Evolutionary conservation across 441 rosid species (phyloP).

Genomic region (Capsella rubella): DNA sequence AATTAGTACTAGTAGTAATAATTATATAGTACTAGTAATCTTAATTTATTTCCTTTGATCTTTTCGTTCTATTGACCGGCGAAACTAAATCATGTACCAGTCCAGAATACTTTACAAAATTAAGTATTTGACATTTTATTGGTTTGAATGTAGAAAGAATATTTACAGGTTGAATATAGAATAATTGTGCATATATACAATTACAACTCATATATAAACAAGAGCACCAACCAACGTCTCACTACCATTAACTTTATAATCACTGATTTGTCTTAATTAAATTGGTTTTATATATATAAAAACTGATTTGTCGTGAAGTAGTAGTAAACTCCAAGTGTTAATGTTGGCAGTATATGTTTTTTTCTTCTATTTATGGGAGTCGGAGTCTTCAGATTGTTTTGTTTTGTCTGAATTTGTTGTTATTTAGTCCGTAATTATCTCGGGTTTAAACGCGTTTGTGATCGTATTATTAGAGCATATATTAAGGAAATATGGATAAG

Average conservation of each 20-base stretch:
- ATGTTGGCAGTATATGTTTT: conserved; percentile 2
- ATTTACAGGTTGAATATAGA: conserved; percentile 11
- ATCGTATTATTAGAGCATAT: conserved; percentile 24
- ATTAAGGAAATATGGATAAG: conserved; percentile 30
- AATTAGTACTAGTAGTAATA: background rate
- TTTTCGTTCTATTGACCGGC: conserved; percentile 21
- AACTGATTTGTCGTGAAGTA: conserved; percentile 14
- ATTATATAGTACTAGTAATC: background rate
- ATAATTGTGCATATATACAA: background rate
- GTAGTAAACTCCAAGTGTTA: conserved; percentile 2
- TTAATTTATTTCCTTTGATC: conserved; percentile 16
- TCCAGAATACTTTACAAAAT: background rate
- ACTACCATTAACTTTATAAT: too few relatives aligned
- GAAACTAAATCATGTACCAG: conserved; percentile 13
- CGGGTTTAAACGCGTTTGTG: conserved; percentile 35
- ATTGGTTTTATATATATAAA: too few relatives aligned
- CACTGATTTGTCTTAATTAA: too few relatives aligned
- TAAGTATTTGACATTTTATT: conserved; percentile 13
- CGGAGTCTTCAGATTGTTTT: background rate
- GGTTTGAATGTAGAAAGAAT: conserved; percentile 13
- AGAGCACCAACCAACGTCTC: background rate
- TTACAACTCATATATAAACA: conserved; percentile 4
- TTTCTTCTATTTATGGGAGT: background rate
- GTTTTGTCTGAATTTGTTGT: background rate
- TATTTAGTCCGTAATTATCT: conserved; percentile 34